Evolutionary conservation across 164 flowering plant species (phyloP), one percentile per base, ranked within the genome.

Genomic region (Aristolochia fimbriata): DNA sequence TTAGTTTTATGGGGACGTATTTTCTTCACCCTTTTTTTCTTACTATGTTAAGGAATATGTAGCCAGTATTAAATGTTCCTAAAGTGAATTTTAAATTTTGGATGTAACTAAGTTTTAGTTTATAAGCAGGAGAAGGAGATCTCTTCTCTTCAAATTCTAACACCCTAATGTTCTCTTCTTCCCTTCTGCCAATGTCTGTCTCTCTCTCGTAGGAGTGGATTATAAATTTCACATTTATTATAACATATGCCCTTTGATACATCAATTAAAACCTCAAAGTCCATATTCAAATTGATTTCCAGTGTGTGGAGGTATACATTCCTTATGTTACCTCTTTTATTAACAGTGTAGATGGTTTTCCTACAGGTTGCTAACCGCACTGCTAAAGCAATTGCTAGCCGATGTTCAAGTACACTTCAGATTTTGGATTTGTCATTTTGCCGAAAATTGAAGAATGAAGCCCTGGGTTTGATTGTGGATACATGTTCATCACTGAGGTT

Each of bases 351-450:
- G 50, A 6, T 25, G 16, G 19, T 17, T 31, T 47, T 68, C 41
- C 31, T 65, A 15, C 78, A 92, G 98, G 87, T 81, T 73, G 79
- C 81, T 43, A 58, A 62, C 51, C 66, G 76, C 60, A 86, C 94
- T 47, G 86, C 94, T 20, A 43, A 83, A 21, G 81, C 96, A 51
- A 77, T 92, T 48, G 78, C 87, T 17, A 74, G 61, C 55, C 58
- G 70, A 33, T 72, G 75, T 55, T 67, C 84, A 61, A 77, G 57
- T 64, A 77, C 75, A 33, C 71, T 89, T 79, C 59, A 11, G 14
- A 73, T 43, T 55, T 69, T 92, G 71, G 97, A 92, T 73, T 59
- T 89, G 22, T 92, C 98, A 17, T 92, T 77, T 76, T 89, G 96
- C 66, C 84, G 90, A 41, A 71, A 80, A 51, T 47, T 92, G 83